Evolutionary conservation across 176 grass and related monocot genomes (phyloP).

Genomic region (Phoenix dactylifera): DNA sequence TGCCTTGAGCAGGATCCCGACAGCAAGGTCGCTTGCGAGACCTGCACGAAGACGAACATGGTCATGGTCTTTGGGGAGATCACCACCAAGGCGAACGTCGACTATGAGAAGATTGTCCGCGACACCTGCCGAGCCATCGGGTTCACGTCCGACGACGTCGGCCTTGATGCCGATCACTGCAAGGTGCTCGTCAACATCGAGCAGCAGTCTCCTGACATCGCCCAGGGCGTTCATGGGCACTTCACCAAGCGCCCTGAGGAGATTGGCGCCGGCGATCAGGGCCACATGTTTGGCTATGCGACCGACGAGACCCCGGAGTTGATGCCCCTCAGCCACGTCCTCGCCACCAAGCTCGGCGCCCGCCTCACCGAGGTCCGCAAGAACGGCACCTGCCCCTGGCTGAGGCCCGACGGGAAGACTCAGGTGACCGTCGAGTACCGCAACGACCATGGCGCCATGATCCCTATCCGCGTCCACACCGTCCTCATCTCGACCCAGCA

Average conservation of each 20-base stretch:
- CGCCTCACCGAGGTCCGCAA: slow-evolving; percentile 46
- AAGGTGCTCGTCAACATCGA: slow-evolving; percentile 50
- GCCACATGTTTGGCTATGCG: slow-evolving; percentile 54
- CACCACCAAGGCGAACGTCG: no score
- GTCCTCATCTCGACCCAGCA: slow-evolving; percentile 59
- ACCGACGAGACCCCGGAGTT: slow-evolving; percentile 51
- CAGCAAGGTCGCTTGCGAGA: no score
- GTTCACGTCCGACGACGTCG: slow-evolving; percentile 17
- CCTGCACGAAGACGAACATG: no score
- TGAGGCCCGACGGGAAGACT: slow-evolving; percentile 47
- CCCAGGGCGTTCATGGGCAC: slow-evolving; percentile 44
- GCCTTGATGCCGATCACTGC: slow-evolving; percentile 46
- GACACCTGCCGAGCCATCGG: no score
- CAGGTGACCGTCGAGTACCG: slow-evolving; percentile 51
- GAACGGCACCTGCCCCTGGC: slow-evolving; percentile 41
- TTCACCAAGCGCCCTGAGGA: slow-evolving; percentile 56
- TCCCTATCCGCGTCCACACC: slow-evolving; percentile 36
- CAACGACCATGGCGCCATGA: slow-evolving; percentile 37
- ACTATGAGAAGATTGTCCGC: no score
- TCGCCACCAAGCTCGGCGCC: slow-evolving; percentile 46
- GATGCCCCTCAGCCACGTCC: slow-evolving; percentile 57
- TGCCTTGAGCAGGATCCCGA: no score
- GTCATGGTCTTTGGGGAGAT: no score
- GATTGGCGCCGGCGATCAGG: slow-evolving; percentile 53
- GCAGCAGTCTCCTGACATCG: slow-evolving; percentile 52